These are phyloP conservation scores for Myriosclerotinia scirpicola DNA, from an alignment of 2,329 filamentous ascomycete species.

Conservation along the genomic window DNA sequence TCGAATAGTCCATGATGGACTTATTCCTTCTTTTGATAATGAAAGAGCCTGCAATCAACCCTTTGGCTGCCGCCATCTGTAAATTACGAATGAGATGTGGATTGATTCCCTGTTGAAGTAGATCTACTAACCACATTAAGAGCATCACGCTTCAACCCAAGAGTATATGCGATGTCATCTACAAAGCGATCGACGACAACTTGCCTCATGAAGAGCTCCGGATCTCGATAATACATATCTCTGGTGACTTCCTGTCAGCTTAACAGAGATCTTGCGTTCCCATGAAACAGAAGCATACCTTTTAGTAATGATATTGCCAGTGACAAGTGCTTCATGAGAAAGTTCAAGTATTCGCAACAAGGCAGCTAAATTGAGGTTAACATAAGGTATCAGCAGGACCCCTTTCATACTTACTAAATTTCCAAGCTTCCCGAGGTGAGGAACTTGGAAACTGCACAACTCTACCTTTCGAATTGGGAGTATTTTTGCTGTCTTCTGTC, in stretches of 20 bases:
- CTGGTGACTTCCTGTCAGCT: constrained; percentile 45
- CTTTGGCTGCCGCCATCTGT: constrained; percentile 72
- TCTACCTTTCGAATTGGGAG: constrained; percentile 5
- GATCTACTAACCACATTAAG: constrained; percentile 64
- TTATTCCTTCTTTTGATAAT: constrained; percentile 49
- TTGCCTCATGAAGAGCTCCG: constrained; percentile 69
- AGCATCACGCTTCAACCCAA: constrained; percentile 61
- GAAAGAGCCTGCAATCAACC: constrained; percentile 63
- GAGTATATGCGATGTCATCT: constrained; percentile 71
- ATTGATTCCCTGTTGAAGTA: not conserved
- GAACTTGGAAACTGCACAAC: constrained; percentile 50
- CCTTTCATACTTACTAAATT: constrained; percentile 50
- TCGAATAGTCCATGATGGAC: constrained; percentile 43
- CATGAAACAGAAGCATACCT: constrained; percentile 46
- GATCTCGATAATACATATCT: constrained; percentile 78
- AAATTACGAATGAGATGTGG: constrained; percentile 15
- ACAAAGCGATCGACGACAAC: constrained; percentile 68
- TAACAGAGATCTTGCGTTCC: not conserved
- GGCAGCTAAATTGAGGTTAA: constrained; percentile 46
- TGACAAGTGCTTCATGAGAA: constrained; percentile 57
- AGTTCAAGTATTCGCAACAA: constrained; percentile 59
- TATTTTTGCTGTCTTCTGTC: not conserved
- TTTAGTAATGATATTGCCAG: constrained; percentile 59
- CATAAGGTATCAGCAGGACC: constrained; percentile 22
- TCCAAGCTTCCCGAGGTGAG: constrained; percentile 49